Conservation (phyloP, 2,329 filamentous ascomycete genomes). For the Trematosphaeria pertusa region DNA sequence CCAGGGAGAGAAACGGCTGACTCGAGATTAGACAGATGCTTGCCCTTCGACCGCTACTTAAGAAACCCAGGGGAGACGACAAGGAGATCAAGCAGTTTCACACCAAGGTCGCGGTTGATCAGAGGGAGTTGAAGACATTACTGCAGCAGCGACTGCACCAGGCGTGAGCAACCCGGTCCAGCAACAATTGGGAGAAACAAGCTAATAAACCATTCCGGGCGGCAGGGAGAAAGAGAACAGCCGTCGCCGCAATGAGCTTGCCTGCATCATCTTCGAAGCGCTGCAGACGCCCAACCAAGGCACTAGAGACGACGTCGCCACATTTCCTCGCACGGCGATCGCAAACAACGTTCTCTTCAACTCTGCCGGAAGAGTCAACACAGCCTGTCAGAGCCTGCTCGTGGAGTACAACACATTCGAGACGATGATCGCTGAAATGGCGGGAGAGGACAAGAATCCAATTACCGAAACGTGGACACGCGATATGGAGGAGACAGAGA, state of each 20-base stretch:
- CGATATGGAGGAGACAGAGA: conserved; percentile 31
- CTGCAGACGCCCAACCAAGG: conserved; percentile 21
- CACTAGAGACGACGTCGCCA: conserved; percentile 5
- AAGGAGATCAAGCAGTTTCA: conserved; percentile 32
- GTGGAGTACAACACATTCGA: conserved; percentile 34
- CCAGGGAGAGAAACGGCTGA: conserved; percentile 4
- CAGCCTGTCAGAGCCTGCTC: conserved; percentile 25
- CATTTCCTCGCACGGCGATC: conserved; percentile 21
- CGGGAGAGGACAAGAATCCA: conserved; percentile 19
- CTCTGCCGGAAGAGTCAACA: conserved; percentile 18
- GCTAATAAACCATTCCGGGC: too few relatives aligned
- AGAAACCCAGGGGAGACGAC: conserved; percentile 26
- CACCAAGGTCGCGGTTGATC: conserved; percentile 23
- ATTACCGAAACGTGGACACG: conserved; percentile 30
- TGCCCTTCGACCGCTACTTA: conserved; percentile 23
- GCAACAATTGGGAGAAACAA: too few relatives aligned
- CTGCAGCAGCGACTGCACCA: conserved; percentile 27
- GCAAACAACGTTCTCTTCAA: conserved; percentile 23
- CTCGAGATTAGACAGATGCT: conserved; percentile 25
- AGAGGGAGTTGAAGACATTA: conserved; percentile 19
- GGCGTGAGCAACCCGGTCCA: conserved; percentile 31
- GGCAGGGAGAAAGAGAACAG: conserved; percentile 25
- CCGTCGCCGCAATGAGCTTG: conserved; percentile 30
- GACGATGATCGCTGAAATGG: conserved; percentile 23
- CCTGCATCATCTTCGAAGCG: conserved; percentile 22